Evolutionary conservation across 1,284 basidiomycete species (phyloP).

Genomic region (Mixia osmundae): DNA sequence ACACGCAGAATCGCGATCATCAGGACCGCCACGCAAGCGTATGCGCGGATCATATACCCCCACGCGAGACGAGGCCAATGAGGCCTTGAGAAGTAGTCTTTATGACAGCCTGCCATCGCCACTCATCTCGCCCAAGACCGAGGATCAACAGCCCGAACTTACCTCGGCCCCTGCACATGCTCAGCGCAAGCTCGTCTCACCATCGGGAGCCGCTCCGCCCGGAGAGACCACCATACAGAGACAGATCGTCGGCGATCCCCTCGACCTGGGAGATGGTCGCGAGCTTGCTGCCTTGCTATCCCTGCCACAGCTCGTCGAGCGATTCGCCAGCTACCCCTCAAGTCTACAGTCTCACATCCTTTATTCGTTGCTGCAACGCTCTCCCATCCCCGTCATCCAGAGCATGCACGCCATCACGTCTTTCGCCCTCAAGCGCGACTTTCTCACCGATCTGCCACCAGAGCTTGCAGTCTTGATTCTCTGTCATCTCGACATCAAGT

Average conservation of each 20-base stretch:
- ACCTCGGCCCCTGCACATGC: not conserved
- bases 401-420: conserved; percentile 57
- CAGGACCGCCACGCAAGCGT: no score
- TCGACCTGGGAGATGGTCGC: conserved; percentile 1
- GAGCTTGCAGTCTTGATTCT: conserved; percentile 61
- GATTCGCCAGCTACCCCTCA: conserved; percentile 45
- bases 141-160: not conserved
- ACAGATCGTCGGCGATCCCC: not conserved
- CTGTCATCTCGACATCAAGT: conserved; percentile 46
- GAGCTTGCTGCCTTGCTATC: conserved; percentile 48
- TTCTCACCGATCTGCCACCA: conserved; percentile 56
- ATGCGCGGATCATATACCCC: no score
- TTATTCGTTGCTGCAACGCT: conserved; percentile 56
- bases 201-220: no score
- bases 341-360: conserved; percentile 60
- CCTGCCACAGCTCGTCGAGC: conserved; percentile 45
- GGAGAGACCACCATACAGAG: no score
- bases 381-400: conserved; percentile 55
- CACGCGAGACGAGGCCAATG: no score
- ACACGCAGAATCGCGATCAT: no score
- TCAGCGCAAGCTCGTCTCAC: not conserved
- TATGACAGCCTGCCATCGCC: not conserved
- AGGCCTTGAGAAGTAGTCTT: not conserved
- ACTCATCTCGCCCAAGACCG: not conserved
- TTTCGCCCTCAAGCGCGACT: conserved; percentile 63